Conservation (phyloP, 208 protist species). For the Jaenimonas drosophilae region DNA sequence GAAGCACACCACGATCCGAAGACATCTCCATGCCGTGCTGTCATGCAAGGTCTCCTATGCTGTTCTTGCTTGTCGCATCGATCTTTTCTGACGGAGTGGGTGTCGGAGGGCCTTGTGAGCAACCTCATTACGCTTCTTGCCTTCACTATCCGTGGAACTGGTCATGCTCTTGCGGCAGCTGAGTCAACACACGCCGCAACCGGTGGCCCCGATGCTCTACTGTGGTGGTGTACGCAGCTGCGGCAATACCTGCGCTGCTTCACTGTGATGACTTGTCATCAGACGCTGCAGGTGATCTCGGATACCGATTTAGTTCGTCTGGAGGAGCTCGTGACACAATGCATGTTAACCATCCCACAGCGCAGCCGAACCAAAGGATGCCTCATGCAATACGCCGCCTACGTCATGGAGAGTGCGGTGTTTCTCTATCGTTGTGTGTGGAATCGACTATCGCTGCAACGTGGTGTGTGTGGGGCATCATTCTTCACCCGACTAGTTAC, state of each 20-base stretch:
- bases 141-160: conserved; percentile 21
- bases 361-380: conserved; percentile 10
- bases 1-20: too few relatives aligned
- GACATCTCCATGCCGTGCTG: too few relatives aligned
- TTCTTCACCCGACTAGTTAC: conserved; percentile 50
- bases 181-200: too few relatives aligned
- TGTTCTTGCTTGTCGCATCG: conserved; percentile 38
- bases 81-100: conserved; percentile 24
- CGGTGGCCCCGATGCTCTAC: neutral
- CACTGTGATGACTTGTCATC: conserved; percentile 24
- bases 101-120: conserved; percentile 31
- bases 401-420: conserved; percentile 42
- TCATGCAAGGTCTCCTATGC: conserved; percentile 32
- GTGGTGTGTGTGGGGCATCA: conserved; percentile 15
- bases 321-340: conserved; percentile 61
- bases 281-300: conserved; percentile 22
- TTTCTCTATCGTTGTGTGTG: conserved; percentile 57
- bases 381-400: conserved; percentile 57
- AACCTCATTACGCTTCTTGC: conserved; percentile 32
- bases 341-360: conserved; percentile 34
- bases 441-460: conserved; percentile 43
- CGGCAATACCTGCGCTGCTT: conserved; percentile 39
- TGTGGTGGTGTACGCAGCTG: conserved; percentile 41
- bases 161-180: conserved; percentile 5
- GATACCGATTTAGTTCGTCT: conserved; percentile 51